A percentile compares a stretch with the other conserved stretches of the same genome.
Conservation (phyloP, 768 basidiomycete genomes). For the Suillus subluteus region DNA sequence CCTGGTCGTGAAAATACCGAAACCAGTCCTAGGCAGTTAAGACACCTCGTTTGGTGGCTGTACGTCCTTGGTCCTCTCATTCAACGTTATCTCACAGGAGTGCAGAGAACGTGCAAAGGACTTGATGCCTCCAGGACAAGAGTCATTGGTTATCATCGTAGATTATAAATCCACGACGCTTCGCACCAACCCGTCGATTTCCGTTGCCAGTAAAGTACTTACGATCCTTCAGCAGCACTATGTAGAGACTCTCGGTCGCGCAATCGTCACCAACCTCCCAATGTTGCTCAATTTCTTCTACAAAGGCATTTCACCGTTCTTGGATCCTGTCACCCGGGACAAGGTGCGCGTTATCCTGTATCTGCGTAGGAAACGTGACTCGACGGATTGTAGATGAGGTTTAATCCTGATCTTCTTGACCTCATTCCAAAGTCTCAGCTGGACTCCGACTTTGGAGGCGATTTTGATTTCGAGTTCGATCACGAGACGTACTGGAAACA, state of each 20-base stretch:
- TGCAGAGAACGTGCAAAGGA: constrained; percentile 86
- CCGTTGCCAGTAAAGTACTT: constrained; percentile 75
- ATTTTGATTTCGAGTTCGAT: constrained; percentile 75
- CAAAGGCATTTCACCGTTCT: constrained; percentile 83
- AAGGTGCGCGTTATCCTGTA: constrained; percentile 53
- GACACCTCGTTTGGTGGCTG: constrained; percentile 88
- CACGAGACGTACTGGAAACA: constrained; percentile 79
- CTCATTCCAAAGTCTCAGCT: constrained; percentile 77
- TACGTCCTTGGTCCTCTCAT: constrained; percentile 41
- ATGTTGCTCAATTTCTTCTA: constrained; percentile 74
- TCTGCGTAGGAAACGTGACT: neutral
- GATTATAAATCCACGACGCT: constrained; percentile 86
- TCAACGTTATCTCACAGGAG: constrained; percentile 13
- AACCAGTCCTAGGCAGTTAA: constrained; percentile 73
- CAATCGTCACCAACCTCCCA: constrained; percentile 82
- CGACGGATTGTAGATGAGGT: constrained; percentile 70
- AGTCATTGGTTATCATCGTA: constrained; percentile 80
- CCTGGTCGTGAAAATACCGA: constrained; percentile 88
- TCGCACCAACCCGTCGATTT: constrained; percentile 82
- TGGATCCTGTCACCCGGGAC: constrained; percentile 87
- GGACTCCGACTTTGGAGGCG: constrained; percentile 83
- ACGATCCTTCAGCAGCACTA: constrained; percentile 88
- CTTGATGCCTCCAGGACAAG: constrained; percentile 83
- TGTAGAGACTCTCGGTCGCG: constrained; percentile 85
- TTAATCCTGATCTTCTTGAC: constrained; percentile 81